Conservation (phyloP, 2,329 filamentous ascomycete genomes). For the Hymenoscyphus infarciens region DNA sequence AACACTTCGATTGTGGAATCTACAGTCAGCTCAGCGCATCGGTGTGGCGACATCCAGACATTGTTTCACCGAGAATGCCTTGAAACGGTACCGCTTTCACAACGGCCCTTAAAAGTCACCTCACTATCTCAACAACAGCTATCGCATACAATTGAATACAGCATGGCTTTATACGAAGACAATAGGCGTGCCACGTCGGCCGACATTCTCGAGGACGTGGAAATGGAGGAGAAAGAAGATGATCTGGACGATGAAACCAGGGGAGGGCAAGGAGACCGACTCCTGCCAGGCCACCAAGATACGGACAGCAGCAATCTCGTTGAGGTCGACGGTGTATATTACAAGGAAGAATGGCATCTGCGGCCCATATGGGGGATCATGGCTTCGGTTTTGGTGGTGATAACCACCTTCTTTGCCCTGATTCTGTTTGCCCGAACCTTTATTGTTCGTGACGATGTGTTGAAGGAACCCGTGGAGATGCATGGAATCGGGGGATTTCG, state of each 20-base stretch:
- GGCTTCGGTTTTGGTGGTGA: slow-evolving; percentile 22
- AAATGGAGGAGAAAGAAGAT: slow-evolving; percentile 22
- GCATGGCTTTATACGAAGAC: slow-evolving; percentile 15
- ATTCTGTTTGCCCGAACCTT: slow-evolving; percentile 26
- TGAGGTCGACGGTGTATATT: slow-evolving; percentile 4
- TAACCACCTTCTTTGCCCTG: slow-evolving; percentile 24
- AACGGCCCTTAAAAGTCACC: neutral
- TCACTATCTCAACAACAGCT: neutral
- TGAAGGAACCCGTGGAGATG: slow-evolving; percentile 17
- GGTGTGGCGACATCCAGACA: neutral
- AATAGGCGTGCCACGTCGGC: neutral
- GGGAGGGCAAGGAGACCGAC: slow-evolving; percentile 25
- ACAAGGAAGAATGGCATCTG: slow-evolving; percentile 32
- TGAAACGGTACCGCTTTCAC: slow-evolving; percentile 5
- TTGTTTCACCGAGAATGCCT: slow-evolving; percentile 9
- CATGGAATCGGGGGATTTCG: slow-evolving; percentile 27
- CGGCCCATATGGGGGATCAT: slow-evolving; percentile 31
- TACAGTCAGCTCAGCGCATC: neutral
- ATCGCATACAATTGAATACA: neutral
- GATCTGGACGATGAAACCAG: slow-evolving; percentile 24
- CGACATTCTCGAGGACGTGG: slow-evolving; percentile 23
- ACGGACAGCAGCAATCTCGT: slow-evolving; percentile 14
- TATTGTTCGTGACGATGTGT: slow-evolving; percentile 19
- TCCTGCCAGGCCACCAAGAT: slow-evolving; percentile 24
- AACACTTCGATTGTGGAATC: neutral